Conservation (phyloP, 495 filamentous ascomycete genomes). For the Hyphodiscus hymeniophilus region DNA sequence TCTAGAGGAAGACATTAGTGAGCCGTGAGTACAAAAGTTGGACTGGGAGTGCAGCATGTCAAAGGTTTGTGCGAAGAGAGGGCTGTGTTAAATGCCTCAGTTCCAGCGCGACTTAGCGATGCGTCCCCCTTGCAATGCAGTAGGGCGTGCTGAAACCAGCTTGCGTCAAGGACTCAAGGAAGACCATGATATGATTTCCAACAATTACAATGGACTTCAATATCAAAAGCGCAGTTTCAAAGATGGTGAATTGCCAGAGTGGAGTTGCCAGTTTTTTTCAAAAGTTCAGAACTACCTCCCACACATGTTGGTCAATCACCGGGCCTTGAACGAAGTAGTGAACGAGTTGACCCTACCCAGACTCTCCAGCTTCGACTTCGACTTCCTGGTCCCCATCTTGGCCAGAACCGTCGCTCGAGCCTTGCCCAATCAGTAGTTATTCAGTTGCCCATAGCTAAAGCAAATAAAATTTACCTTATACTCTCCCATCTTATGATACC, state of each 20-base stretch:
- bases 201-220: too few relatives aligned
- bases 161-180: too few relatives aligned
- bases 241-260: too few relatives aligned
- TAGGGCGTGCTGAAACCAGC: too few relatives aligned
- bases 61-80: conserved; percentile 5
- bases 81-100: conserved; percentile 7
- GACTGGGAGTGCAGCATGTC: conserved; percentile 3
- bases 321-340: neutral
- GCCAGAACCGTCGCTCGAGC: neutral
- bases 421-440: neutral
- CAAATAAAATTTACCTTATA: neutral
- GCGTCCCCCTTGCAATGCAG: too few relatives aligned
- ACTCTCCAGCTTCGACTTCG: neutral
- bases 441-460: neutral
- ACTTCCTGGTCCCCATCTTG: neutral
- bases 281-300: too few relatives aligned
- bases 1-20: neutral
- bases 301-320: too few relatives aligned
- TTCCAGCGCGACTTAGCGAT: too few relatives aligned
- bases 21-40: neutral
- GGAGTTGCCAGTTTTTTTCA: too few relatives aligned
- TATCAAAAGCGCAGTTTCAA: too few relatives aligned
- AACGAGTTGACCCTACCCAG: neutral
- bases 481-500: neutral
- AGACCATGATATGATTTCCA: too few relatives aligned